Conservation (phyloP, 2,329 filamentous ascomycete species). For the Aspergillus hiratsukae region DNA sequence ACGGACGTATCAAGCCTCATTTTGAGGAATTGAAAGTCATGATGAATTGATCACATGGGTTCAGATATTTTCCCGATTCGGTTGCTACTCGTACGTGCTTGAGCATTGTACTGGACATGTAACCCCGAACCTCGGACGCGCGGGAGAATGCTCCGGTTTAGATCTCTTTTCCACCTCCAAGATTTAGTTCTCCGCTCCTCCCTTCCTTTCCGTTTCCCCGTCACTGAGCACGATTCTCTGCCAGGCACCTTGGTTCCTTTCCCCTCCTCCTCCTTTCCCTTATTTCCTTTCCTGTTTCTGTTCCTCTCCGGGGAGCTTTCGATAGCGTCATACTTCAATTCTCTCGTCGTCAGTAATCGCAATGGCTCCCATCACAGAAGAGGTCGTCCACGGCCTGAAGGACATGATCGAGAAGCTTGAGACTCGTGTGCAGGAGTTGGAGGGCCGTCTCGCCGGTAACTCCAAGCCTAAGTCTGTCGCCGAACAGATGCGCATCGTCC, state of each 20-base stretch:
- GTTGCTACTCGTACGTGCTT: not conserved
- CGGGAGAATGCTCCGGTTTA: conserved; percentile 18
- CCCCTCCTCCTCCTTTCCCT: conserved; percentile 14
- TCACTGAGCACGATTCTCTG: conserved; percentile 9
- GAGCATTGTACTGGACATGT: not conserved
- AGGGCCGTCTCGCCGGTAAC: conserved; percentile 59
- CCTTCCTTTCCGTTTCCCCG: conserved; percentile 26
- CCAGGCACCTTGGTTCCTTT: not conserved
- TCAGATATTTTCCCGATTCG: not conserved
- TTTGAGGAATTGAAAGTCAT: not conserved
- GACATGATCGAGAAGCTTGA: conserved; percentile 80
- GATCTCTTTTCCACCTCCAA: conserved; percentile 18
- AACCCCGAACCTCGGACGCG: conserved; percentile 30
- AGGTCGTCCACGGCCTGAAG: conserved; percentile 75
- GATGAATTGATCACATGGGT: not conserved
- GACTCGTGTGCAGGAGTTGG: conserved; percentile 77
- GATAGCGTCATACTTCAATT: conserved; percentile 19
- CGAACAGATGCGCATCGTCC: conserved; percentile 83
- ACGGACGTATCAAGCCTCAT: not conserved
- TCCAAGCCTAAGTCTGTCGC: conserved; percentile 48
- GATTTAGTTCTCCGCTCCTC: conserved; percentile 11
- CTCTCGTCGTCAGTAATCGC: conserved; percentile 30
- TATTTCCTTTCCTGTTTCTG: conserved; percentile 13
- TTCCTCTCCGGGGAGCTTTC: conserved; percentile 14
- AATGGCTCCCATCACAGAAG: conserved; percentile 87